A percentile compares a stretch with the other conserved stretches of the same genome.
phyloP scores from a whole-genome alignment of 306 rosid genomes.

The Rubus parviflorus region DNA sequence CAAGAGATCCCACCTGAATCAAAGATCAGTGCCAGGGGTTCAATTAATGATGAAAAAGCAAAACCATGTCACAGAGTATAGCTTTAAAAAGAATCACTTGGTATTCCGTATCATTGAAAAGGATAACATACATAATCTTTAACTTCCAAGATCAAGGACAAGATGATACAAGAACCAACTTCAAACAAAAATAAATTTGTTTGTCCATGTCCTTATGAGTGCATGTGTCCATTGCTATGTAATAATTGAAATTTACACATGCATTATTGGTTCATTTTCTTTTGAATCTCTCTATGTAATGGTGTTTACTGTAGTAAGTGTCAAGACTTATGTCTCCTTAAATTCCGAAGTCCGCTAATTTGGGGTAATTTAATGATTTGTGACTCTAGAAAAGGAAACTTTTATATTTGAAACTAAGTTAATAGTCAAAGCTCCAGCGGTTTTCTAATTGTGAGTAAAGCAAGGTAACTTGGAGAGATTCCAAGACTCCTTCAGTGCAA shows the following conservation, averaged over 20 bases:
- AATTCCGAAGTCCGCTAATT: neutral
- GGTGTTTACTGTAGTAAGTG: neutral
- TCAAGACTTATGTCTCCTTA: neutral
- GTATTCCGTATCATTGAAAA: neutral
- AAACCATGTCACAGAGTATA: constrained; percentile 14
- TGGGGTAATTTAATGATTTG: neutral
- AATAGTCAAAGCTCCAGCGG: neutral
- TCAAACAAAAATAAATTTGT: neutral
- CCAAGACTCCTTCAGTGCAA: neutral
- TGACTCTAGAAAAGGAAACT: neutral
- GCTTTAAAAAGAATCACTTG: neutral
- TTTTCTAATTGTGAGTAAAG: too few species aligned
- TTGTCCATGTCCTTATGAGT: neutral
- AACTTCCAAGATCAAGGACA: neutral
- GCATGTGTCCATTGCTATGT: too few species aligned
- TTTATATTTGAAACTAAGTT: too few species aligned
- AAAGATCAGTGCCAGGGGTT: constrained; percentile 7
- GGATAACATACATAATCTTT: neutral
- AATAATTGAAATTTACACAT: neutral
- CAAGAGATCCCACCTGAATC: constrained; percentile 84
- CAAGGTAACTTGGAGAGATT: too few species aligned
- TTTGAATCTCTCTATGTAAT: neutral
- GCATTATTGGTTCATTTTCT: neutral
- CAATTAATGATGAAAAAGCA: constrained; percentile 13
- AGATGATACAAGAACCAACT: neutral